These are phyloP conservation scores for Physcomitrellopsis africana DNA, from an alignment of 225 moss, liverwort and hornwort genomes.

Conservation along the genomic window DNA sequence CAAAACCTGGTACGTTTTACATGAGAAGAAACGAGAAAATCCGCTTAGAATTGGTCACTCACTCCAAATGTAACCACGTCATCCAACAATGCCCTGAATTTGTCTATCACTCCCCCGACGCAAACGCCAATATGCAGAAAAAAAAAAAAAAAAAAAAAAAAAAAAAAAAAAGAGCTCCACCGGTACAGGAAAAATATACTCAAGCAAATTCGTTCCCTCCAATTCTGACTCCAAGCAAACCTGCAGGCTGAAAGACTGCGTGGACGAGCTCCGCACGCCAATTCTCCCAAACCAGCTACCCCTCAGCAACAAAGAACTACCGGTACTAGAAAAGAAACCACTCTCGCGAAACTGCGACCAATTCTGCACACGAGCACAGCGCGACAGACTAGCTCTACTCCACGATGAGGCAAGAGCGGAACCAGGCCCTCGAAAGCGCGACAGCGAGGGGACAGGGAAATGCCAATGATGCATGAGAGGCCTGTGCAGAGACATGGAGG, in stretches of 20 bases:
- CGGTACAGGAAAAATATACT: not conserved
- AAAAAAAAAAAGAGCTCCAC: not conserved
- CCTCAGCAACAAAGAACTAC: constrained; percentile 14
- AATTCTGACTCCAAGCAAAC: not conserved
- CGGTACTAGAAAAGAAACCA: constrained; percentile 8
- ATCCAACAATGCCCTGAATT: not conserved
- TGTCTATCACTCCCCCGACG: not conserved
- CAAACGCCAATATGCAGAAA: not conserved
- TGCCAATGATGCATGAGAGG: constrained; percentile 46
- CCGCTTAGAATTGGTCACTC: not conserved
- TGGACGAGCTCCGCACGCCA: constrained; percentile 10
- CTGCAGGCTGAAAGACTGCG: constrained; percentile 26
- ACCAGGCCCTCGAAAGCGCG: constrained; percentile 32
- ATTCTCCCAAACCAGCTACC: constrained; percentile 27
- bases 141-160: not conserved
- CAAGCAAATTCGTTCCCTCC: not conserved
- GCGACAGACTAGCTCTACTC: no score
- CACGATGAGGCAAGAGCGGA: not conserved
- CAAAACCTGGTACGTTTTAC: constrained; percentile 33
- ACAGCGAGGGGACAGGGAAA: constrained; percentile 31
- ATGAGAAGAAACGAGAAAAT: not conserved
- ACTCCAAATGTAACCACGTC: not conserved
- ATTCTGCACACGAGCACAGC: not conserved
- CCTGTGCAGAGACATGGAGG: constrained; percentile 54
- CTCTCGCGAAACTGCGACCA: constrained; percentile 29